Conservation (phyloP, 2,329 filamentous ascomycete genomes). For the Aspergillus texensis region DNA sequence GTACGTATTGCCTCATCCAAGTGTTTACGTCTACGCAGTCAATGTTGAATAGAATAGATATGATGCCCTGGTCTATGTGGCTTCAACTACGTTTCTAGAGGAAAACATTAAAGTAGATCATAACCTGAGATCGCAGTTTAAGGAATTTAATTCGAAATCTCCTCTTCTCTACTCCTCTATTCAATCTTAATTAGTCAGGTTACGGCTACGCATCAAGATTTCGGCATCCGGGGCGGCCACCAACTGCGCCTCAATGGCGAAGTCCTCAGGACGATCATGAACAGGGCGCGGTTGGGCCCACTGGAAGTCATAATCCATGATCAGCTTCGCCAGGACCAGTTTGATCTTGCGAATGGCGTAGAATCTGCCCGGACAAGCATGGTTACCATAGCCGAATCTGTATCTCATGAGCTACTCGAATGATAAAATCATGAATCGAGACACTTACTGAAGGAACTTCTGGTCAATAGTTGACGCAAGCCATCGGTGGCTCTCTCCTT, state of each 20-base stretch:
- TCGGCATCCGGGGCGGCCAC: background rate
- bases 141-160: background rate
- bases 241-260: background rate
- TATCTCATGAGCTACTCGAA: background rate
- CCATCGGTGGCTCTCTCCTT: background rate
- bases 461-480: background rate
- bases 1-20: too few species aligned
- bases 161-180: background rate
- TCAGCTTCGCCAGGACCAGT: background rate
- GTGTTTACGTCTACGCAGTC: too few species aligned
- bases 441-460: background rate
- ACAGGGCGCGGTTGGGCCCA: background rate
- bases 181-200: background rate
- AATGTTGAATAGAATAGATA: too few species aligned
- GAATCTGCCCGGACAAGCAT: constrained; percentile 4
- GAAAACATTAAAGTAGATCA: too few species aligned
- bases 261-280: background rate
- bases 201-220: background rate
- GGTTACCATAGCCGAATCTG: constrained; percentile 2
- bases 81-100: too few species aligned
- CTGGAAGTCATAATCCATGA: constrained; percentile 4
- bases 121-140: background rate
- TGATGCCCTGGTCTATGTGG: too few species aligned
- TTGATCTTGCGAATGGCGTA: constrained; percentile 3
- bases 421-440: background rate